A percentile compares a stretch with the other conserved stretches of the same genome.
Evolutionary conservation across 306 rosid species (phyloP).

Genomic region (Ochetophila trinervis): DNA sequence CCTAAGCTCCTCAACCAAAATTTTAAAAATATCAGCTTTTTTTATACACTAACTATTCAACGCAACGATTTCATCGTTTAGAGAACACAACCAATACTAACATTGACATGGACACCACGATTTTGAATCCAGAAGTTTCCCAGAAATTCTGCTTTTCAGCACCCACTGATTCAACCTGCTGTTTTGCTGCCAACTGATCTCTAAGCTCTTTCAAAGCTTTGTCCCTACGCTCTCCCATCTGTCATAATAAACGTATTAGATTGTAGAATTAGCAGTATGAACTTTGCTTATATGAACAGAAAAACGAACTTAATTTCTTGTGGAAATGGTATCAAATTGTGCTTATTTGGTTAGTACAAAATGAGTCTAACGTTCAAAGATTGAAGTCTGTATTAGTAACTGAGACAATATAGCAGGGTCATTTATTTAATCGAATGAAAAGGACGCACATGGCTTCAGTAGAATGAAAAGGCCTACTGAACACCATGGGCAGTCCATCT

Average conservation of each 20-base stretch:
- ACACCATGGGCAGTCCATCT: not conserved
- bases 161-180: constrained; percentile 32
- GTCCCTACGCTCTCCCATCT: constrained; percentile 93
- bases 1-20: constrained; percentile 28
- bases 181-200: constrained; percentile 76
- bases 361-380: not conserved
- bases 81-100: constrained; percentile 73
- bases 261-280: not conserved
- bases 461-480: not conserved
- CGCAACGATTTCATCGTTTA: constrained; percentile 56
- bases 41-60: constrained; percentile 27
- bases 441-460: too few relatives aligned
- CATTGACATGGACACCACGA: constrained; percentile 85
- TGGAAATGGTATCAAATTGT: not conserved
- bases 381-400: not conserved
- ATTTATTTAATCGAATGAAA: not conserved
- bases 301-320: not conserved
- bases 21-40: not conserved
- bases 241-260: constrained; percentile 19
- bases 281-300: not conserved
- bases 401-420: not conserved
- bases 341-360: not conserved
- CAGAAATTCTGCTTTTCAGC: constrained; percentile 69
- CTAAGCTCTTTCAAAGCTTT: constrained; percentile 78
- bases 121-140: constrained; percentile 85